Percentiles rank a stretch among this genome's conserved stretches.
Conservation (phyloP, 148 eudicot species). For the Diospyros kaki region DNA sequence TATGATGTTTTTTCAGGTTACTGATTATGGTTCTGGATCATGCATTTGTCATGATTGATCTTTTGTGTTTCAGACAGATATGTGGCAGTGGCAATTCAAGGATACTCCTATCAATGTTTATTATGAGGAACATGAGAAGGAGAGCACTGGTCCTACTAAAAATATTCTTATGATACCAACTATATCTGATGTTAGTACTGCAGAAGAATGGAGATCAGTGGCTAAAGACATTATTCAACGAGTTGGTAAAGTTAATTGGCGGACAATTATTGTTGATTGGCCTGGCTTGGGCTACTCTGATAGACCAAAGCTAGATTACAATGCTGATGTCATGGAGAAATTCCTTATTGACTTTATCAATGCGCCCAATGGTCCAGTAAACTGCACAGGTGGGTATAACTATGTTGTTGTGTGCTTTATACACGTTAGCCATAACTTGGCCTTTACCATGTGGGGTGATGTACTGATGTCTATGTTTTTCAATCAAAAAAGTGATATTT, state of each 20-base stretch:
- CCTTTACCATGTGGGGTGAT: not conserved
- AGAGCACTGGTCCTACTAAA: constrained; percentile 43
- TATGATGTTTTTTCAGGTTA: not conserved
- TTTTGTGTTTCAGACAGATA: constrained; percentile 30
- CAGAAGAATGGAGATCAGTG: constrained; percentile 89
- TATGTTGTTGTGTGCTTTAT: not conserved
- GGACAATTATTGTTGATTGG: constrained; percentile 88
- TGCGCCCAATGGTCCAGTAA: constrained; percentile 54
- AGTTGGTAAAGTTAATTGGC: constrained; percentile 40
- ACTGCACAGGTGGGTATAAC: constrained; percentile 42
- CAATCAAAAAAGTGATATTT: not conserved
- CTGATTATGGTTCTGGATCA: not conserved
- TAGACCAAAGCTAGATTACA: constrained; percentile 82
- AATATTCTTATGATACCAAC: constrained; percentile 83
- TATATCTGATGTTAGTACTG: constrained; percentile 93
- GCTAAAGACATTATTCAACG: constrained; percentile 59
- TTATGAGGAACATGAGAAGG: constrained; percentile 63
- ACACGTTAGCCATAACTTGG: not conserved
- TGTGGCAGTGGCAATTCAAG: constrained; percentile 77
- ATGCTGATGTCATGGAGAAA: constrained; percentile 90
- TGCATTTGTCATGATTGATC: not conserved
- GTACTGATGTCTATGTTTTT: not conserved
- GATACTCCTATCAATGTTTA: constrained; percentile 56
- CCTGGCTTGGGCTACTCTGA: constrained; percentile 94
- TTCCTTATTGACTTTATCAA: constrained; percentile 79